Conservation (phyloP, 176 grass and related monocot species). For the Carex pumila region DNA sequence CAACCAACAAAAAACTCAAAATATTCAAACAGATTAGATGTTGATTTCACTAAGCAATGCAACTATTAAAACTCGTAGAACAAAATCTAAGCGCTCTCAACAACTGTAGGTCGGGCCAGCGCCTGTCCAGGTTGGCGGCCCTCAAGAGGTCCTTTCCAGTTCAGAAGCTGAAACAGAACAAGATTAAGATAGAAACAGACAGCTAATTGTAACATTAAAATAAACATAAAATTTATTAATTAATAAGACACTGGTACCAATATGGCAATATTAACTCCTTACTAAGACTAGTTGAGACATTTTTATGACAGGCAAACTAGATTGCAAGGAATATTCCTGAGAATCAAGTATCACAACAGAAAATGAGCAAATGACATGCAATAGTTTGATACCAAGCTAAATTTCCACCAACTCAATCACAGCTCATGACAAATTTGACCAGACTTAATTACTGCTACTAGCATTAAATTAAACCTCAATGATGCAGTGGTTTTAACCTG, state of each 20-base stretch:
- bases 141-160: not conserved
- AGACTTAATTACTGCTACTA: not conserved
- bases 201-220: not conserved
- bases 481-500: not conserved
- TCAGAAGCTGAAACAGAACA: conserved; percentile 18
- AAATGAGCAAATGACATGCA: not conserved
- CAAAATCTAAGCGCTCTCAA: not conserved
- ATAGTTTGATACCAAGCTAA: too few relatives aligned
- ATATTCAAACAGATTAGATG: not conserved
- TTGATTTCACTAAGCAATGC: not conserved
- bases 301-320: not conserved
- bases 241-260: not conserved
- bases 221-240: not conserved
- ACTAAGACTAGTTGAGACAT: not conserved
- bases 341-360: not conserved
- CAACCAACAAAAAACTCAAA: not conserved
- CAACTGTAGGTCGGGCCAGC: not conserved
- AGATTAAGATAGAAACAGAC: not conserved
- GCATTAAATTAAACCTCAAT: not conserved
- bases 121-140: conserved; percentile 7
- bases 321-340: not conserved
- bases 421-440: not conserved
- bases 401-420: not conserved
- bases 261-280: not conserved
- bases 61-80: not conserved